Evolutionary conservation across 345 rosid genomes (phyloP).

Genomic region (Eucalyptus globulus): DNA sequence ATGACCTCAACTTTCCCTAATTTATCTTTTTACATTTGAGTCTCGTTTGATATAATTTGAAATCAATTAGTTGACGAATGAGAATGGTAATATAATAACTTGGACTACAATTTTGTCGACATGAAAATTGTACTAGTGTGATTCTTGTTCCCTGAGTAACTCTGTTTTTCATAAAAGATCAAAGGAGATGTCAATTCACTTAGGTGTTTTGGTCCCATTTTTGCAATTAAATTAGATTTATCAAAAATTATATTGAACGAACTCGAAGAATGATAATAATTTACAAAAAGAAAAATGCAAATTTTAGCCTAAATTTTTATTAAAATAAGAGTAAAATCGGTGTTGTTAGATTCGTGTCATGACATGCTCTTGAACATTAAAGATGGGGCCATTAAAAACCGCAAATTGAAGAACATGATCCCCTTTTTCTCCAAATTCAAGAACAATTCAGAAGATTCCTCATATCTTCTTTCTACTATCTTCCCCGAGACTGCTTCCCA

Average conservation of each 20-base stretch:
- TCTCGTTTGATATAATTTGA: not conserved
- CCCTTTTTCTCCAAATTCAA: not conserved
- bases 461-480: not conserved
- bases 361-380: not conserved
- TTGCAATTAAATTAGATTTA: too few species aligned
- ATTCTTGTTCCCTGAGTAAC: too few species aligned
- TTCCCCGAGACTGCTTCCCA: not conserved
- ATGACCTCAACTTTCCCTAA: not conserved
- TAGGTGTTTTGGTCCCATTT: too few species aligned
- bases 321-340: not conserved
- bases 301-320: too few species aligned
- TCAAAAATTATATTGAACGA: too few species aligned
- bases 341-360: not conserved
- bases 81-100: not conserved
- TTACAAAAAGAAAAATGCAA: too few species aligned
- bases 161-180: too few species aligned
- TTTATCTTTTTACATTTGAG: not conserved
- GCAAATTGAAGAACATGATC: not conserved
- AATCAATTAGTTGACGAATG: not conserved
- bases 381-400: not conserved
- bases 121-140: not conserved
- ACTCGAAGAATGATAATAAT: too few species aligned
- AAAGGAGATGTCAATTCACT: too few species aligned
- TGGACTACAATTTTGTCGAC: not conserved
- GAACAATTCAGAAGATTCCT: not conserved